phyloP scores from a whole-genome alignment of 805 yeast species.

The Lipomyces spencermartinsiae region DNA sequence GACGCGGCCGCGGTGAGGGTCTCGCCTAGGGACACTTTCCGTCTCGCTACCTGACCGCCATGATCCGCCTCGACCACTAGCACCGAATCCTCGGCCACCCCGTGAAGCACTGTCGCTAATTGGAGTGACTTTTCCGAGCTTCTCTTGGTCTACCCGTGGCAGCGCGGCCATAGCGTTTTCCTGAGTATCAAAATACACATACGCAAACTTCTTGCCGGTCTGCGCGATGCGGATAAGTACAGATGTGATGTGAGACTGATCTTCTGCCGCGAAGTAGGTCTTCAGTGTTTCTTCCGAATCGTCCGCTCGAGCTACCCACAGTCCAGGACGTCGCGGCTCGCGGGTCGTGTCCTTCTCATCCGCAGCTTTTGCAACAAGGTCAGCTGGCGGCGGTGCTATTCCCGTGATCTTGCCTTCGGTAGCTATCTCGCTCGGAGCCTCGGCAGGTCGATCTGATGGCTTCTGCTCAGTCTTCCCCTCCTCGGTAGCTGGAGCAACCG shows the following conservation, averaged over 20 bases:
- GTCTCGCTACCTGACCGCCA: constrained; percentile 13
- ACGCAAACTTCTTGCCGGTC: constrained; percentile 47
- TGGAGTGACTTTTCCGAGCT: constrained; percentile 30
- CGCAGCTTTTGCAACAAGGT: constrained; percentile 23
- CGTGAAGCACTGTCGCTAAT: constrained; percentile 21
- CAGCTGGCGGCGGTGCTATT: constrained; percentile 16
- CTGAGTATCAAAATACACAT: constrained; percentile 47
- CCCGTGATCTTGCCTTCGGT: not conserved
- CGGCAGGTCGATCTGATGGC: constrained; percentile 1
- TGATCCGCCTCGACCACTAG: constrained; percentile 4
- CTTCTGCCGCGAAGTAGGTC: constrained; percentile 45
- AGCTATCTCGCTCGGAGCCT: not conserved
- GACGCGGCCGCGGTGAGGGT: constrained; percentile 1
- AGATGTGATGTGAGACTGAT: constrained; percentile 44
- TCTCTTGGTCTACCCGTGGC: constrained; percentile 25
- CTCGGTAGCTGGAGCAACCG: not conserved
- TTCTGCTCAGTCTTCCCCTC: constrained; percentile 1
- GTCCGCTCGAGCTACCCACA: constrained; percentile 50
- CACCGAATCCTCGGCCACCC: constrained; percentile 3
- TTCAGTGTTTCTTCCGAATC: constrained; percentile 45
- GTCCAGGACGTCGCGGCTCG: constrained; percentile 43
- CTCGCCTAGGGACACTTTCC: constrained; percentile 7
- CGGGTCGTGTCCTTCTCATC: constrained; percentile 9
- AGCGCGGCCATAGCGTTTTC: constrained; percentile 41
- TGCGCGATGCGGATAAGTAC: constrained; percentile 42